phyloP scores from a whole-genome alignment of 331 rosid species.

The Quercus lobata region DNA sequence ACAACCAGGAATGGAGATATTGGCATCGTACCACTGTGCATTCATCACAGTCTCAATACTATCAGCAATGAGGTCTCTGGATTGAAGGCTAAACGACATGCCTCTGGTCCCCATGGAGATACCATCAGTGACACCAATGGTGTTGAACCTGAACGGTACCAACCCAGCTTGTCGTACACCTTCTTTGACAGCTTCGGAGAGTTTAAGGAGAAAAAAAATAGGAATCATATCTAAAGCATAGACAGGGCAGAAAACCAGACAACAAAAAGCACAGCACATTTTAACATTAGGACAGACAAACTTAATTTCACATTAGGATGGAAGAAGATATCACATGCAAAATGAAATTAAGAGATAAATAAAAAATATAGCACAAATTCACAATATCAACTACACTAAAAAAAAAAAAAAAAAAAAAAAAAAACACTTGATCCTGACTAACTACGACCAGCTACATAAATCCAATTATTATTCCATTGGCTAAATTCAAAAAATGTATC shows the following conservation, averaged over 20 bases:
- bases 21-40: conserved; percentile 96
- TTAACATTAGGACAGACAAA: background rate
- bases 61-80: conserved; percentile 93
- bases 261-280: conserved; percentile 8
- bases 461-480: no score
- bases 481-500: no score
- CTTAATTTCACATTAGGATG: no score
- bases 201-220: conserved; percentile 27
- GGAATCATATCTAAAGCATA: background rate
- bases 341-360: no score
- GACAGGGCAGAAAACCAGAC: background rate
- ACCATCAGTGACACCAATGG: conserved; percentile 91
- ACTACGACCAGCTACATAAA: no score
- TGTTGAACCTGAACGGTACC: conserved; percentile 86
- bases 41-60: conserved; percentile 98
- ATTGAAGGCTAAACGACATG: conserved; percentile 90
- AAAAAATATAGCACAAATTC: no score
- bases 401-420: no score
- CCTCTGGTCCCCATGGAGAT: conserved; percentile 96
- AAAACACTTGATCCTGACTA: no score
- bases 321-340: no score
- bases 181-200: conserved; percentile 74
- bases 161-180: conserved; percentile 73
- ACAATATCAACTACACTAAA: no score
- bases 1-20: conserved; percentile 93